phyloP scores from a whole-genome alignment of 1,284 basidiomycete species.

The Coniferiporia weirii region DNA sequence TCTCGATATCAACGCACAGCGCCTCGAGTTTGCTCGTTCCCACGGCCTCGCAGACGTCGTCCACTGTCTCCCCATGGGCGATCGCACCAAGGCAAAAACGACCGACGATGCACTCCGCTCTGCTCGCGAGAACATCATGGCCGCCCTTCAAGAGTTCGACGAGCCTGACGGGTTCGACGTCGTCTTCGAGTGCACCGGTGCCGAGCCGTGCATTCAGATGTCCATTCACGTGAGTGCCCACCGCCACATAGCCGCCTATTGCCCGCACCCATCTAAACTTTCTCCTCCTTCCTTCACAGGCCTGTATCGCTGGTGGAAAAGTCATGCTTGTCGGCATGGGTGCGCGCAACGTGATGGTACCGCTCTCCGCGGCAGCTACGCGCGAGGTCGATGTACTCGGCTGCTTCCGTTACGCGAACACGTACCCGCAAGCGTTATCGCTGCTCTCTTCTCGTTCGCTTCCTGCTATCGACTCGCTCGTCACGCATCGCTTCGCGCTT shows the following conservation, averaged over 20 bases:
- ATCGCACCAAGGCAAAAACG: slow-evolving; percentile 35
- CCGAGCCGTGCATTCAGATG: slow-evolving; percentile 86
- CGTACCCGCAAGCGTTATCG: slow-evolving; percentile 78
- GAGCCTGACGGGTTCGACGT: slow-evolving; percentile 81
- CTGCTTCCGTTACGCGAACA: slow-evolving; percentile 86
- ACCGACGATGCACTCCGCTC: slow-evolving; percentile 62
- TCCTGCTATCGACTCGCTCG: slow-evolving; percentile 63
- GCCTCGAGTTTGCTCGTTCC: slow-evolving; percentile 70
- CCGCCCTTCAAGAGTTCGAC: slow-evolving; percentile 53
- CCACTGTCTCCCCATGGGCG: slow-evolving; percentile 54
- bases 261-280: background rate
- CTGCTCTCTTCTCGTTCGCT: slow-evolving; percentile 69
- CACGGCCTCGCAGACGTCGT: slow-evolving; percentile 76
- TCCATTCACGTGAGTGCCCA: slow-evolving; percentile 65
- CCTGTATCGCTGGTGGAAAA: slow-evolving; percentile 78
- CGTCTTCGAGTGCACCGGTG: slow-evolving; percentile 94
- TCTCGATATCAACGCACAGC: slow-evolving; percentile 79
- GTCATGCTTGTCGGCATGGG: slow-evolving; percentile 97
- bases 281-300: slow-evolving; percentile 35
- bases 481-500: slow-evolving; percentile 77
- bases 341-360: slow-evolving; percentile 73
- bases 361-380: slow-evolving; percentile 76
- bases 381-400: slow-evolving; percentile 94
- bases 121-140: slow-evolving; percentile 55
- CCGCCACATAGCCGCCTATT: slow-evolving; percentile 17